Percentiles rank a stretch among this genome's conserved stretches.
Conservation (phyloP, 805 yeast species). For the Priceomyces medius region DNA sequence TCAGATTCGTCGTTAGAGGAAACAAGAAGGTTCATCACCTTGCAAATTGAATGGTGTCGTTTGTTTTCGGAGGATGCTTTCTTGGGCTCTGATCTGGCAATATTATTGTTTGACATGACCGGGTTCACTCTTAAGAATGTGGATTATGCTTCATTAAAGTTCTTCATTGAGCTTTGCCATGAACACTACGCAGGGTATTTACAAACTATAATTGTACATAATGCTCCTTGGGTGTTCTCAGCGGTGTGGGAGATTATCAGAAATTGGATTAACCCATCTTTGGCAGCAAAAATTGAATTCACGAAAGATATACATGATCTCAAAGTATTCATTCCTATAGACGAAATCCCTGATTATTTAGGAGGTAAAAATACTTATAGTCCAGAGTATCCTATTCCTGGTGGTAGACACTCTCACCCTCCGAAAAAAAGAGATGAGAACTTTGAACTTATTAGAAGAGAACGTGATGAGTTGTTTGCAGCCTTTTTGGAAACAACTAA, state of each 20-base stretch:
- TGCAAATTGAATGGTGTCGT: conserved; percentile 80
- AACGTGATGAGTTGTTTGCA: conserved; percentile 55
- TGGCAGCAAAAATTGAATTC: conserved; percentile 81
- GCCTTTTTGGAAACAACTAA: conserved; percentile 64
- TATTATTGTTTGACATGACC: conserved; percentile 81
- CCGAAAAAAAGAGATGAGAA: conserved; percentile 32
- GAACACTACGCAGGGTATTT: conserved; percentile 95
- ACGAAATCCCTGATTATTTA: conserved; percentile 58
- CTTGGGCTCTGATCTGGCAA: conserved; percentile 62
- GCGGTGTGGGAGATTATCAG: conserved; percentile 93
- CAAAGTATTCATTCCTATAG: conserved; percentile 52
- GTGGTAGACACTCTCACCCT: background rate
- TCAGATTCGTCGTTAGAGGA: conserved; percentile 58
- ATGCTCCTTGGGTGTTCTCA: conserved; percentile 95
- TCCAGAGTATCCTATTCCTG: conserved; percentile 8
- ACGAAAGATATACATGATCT: conserved; percentile 67
- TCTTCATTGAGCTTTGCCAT: conserved; percentile 84
- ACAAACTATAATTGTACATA: conserved; percentile 80
- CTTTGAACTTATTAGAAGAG: conserved; percentile 43
- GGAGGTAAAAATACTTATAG: conserved; percentile 59
- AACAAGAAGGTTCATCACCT: conserved; percentile 70
- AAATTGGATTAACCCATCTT: conserved; percentile 93
- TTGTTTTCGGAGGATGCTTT: conserved; percentile 54
- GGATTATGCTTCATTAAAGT: conserved; percentile 90
- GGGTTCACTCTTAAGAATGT: conserved; percentile 88